phyloP scores from a whole-genome alignment of 164 flowering plant species.

The Chloranthus sessilifolius region DNA sequence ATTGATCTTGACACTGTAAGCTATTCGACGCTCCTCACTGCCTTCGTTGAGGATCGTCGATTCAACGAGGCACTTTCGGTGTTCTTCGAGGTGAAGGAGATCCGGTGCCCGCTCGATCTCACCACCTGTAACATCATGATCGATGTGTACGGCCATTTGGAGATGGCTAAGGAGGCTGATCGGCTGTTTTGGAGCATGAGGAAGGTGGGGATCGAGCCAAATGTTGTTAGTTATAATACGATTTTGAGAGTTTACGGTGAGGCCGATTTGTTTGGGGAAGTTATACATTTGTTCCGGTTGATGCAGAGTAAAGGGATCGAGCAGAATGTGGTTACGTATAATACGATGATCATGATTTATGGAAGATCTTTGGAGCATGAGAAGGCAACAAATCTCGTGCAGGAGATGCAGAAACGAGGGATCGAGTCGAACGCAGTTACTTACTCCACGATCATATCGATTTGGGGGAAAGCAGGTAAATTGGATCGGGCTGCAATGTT shows the following conservation, averaged over 20 bases:
- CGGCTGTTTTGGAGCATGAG: conserved; percentile 87
- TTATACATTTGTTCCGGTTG: conserved; percentile 77
- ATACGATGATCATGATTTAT: conserved; percentile 88
- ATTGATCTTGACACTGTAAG: conserved; percentile 69
- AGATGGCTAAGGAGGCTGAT: conserved; percentile 91
- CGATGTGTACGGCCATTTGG: conserved; percentile 88
- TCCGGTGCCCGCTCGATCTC: conserved; percentile 54
- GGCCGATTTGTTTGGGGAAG: conserved; percentile 89
- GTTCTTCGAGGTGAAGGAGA: conserved; percentile 65
- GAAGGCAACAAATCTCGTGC: conserved; percentile 76
- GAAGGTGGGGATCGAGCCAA: conserved; percentile 77
- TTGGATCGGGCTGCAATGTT: conserved; percentile 73
- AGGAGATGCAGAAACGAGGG: conserved; percentile 75
- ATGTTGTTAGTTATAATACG: conserved; percentile 84
- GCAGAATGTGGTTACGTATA: conserved; percentile 88
- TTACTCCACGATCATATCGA: conserved; percentile 82
- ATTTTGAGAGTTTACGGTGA: conserved; percentile 85
- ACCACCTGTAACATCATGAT: conserved; percentile 87
- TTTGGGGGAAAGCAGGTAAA: conserved; percentile 85
- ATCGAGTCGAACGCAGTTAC: conserved; percentile 76
- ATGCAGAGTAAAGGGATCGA: conserved; percentile 85
- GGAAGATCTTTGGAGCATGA: conserved; percentile 89
- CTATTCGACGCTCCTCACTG: conserved; percentile 60
- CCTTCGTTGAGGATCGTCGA: conserved; percentile 56
- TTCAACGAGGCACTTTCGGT: conserved; percentile 69